A percentile compares a stretch with the other conserved stretches of the same genome.
Evolutionary conservation across 2,329 filamentous ascomycete species (phyloP).

Genomic region (Aureobasidium mangrovei): DNA sequence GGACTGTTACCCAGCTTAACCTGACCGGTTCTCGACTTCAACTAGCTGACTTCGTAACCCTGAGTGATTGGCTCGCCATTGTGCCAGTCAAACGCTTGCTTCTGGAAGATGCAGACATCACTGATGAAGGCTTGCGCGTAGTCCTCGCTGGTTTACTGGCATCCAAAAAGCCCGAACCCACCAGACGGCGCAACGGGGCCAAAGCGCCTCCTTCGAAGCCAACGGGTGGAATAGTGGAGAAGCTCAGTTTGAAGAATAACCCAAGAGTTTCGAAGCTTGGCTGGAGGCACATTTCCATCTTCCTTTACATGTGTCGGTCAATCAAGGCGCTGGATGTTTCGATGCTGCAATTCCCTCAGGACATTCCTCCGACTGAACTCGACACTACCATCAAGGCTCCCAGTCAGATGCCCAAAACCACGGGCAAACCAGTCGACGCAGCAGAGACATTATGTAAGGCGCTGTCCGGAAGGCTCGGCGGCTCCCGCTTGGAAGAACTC

Average conservation of each 20-base stretch:
- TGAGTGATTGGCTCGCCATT: constrained; percentile 89
- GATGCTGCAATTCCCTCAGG: constrained; percentile 65
- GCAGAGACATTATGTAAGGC: constrained; percentile 64
- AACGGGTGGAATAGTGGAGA: constrained; percentile 70
- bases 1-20: constrained; percentile 75
- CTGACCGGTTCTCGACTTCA: constrained; percentile 78
- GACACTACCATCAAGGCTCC: constrained; percentile 18
- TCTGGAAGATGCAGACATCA: constrained; percentile 78
- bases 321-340: constrained; percentile 82
- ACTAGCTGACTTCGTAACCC: constrained; percentile 70
- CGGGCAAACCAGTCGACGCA: constrained; percentile 38
- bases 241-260: constrained; percentile 83
- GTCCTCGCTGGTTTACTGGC: constrained; percentile 79
- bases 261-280: constrained; percentile 72
- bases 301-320: constrained; percentile 81
- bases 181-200: constrained; percentile 17
- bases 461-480: constrained; percentile 66
- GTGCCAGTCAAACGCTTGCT: constrained; percentile 83
- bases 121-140: constrained; percentile 77
- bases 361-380: constrained; percentile 22
- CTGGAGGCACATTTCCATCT: constrained; percentile 85
- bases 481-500: constrained; percentile 68
- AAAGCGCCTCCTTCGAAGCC: constrained; percentile 22
- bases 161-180: constrained; percentile 55
- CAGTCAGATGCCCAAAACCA: constrained; percentile 16